These are phyloP conservation scores for Candida tibetensis DNA, from an alignment of 805 yeast genomes.

Conservation along the genomic window DNA sequence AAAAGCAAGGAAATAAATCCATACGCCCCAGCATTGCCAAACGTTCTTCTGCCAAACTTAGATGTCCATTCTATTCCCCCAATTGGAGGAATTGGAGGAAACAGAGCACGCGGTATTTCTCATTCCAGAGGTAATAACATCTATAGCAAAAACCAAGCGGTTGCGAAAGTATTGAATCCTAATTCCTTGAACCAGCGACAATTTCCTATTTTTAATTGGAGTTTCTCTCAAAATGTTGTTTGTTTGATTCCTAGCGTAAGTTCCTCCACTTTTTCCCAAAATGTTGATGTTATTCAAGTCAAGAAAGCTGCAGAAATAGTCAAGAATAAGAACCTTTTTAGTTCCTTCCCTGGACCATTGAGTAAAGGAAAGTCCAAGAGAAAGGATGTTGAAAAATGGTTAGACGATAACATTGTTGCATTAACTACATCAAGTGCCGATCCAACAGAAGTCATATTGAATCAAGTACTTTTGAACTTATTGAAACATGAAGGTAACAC, in stretches of 20 bases:
- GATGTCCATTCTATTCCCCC: slow-evolving; percentile 1
- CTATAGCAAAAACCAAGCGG: slow-evolving; percentile 17
- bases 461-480: slow-evolving; percentile 25
- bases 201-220: slow-evolving; percentile 75
- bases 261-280: slow-evolving; percentile 1
- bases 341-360: slow-evolving; percentile 68
- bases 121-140: slow-evolving; percentile 15
- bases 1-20: slow-evolving; percentile 41
- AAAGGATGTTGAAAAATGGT: slow-evolving; percentile 69
- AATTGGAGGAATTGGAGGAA: neutral
- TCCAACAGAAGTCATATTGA: slow-evolving; percentile 28
- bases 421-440: slow-evolving; percentile 10
- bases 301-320: slow-evolving; percentile 16
- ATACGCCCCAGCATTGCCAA: slow-evolving; percentile 34
- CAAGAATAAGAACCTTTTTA: slow-evolving; percentile 23
- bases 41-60: slow-evolving; percentile 6
- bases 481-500: slow-evolving; percentile 32
- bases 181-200: slow-evolving; percentile 57
- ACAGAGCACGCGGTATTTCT: slow-evolving; percentile 26
- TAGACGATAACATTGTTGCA: slow-evolving; percentile 24
- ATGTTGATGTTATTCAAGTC: slow-evolving; percentile 31
- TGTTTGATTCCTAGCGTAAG: slow-evolving; percentile 24
- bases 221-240: slow-evolving; percentile 27
- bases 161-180: slow-evolving; percentile 43
- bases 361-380: slow-evolving; percentile 52